phyloP scores from a whole-genome alignment of 768 basidiomycete species.

The Auriscalpium orientale region DNA sequence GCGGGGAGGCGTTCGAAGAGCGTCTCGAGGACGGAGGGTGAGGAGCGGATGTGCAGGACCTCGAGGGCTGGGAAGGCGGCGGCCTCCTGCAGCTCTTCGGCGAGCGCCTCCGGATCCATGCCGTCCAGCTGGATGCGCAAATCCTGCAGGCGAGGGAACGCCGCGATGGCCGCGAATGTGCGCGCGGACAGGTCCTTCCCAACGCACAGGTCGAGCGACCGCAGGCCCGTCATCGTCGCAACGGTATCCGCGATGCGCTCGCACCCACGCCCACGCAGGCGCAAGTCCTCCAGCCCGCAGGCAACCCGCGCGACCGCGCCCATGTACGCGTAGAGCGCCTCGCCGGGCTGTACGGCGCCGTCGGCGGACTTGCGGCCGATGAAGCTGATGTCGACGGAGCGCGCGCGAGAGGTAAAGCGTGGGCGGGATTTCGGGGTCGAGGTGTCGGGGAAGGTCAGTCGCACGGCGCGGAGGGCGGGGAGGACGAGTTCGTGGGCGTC shows the following conservation, averaged over 20 bases:
- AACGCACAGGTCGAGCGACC: conserved; percentile 11
- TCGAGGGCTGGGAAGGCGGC: conserved; percentile 11
- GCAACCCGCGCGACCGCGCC: conserved; percentile 10
- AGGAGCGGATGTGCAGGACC: conserved; percentile 8
- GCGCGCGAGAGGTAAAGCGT: conserved; percentile 9
- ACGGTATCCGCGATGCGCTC: conserved; percentile 8
- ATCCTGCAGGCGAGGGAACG: conserved; percentile 12
- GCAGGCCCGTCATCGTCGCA: conserved; percentile 9
- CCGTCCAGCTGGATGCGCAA: conserved; percentile 13
- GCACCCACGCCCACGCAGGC: conserved; percentile 12
- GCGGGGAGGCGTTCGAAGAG: conserved; percentile 9
- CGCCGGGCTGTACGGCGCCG: neutral
- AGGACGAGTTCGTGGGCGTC: neutral
- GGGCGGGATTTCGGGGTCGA: conserved; percentile 5
- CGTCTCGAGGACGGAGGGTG: conserved; percentile 6
- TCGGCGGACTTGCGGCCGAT: neutral
- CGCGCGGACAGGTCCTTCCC: conserved; percentile 12
- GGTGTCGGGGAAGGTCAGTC: conserved; percentile 2
- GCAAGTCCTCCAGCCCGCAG: conserved; percentile 4
- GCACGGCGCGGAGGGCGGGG: conserved; percentile 10
- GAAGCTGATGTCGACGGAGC: conserved; percentile 11
- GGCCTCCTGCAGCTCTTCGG: conserved; percentile 1
- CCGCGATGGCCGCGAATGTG: conserved; percentile 9
- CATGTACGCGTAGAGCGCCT: conserved; percentile 8
- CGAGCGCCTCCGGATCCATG: conserved; percentile 3